A percentile compares a stretch with the other conserved stretches of the same genome.
Evolutionary conservation across 2,329 filamentous ascomycete species (phyloP).

Genomic region (Scytalidium sp.): DNA sequence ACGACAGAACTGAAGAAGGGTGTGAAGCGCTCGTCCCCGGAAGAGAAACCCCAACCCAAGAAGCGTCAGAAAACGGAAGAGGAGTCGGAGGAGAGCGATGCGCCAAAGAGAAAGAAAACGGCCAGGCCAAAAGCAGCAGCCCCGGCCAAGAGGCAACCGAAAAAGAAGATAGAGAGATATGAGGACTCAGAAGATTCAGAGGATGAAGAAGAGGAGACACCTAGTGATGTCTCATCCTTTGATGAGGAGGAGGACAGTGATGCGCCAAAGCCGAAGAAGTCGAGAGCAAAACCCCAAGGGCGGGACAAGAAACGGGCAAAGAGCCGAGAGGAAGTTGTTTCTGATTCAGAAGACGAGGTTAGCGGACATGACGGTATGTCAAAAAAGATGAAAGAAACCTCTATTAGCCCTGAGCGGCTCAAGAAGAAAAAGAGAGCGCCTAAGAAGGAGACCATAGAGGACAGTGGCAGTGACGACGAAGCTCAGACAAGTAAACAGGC

Average conservation of each 20-base stretch:
- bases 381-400: conserved; percentile 4
- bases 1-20: conserved; percentile 21
- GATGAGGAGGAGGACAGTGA: conserved; percentile 17
- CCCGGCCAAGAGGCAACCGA: conserved; percentile 20
- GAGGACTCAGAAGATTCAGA: conserved; percentile 15
- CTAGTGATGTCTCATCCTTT: conserved; percentile 10
- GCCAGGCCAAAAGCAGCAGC: conserved; percentile 22
- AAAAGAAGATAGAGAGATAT: conserved; percentile 19
- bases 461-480: conserved; percentile 20
- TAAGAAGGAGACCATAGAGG: conserved; percentile 15
- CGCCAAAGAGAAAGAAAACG: conserved; percentile 40
- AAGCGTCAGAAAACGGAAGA: conserved; percentile 27
- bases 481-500: conserved; percentile 10
- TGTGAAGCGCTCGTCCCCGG: conserved; percentile 34
- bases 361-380: conserved; percentile 9
- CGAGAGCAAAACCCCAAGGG: conserved; percentile 12
- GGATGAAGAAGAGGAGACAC: conserved; percentile 9
- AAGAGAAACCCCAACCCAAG: conserved; percentile 32
- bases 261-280: conserved; percentile 21
- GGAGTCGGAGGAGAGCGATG: conserved; percentile 11
- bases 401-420: conserved; percentile 4
- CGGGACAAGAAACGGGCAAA: conserved; percentile 1
- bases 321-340: conserved; percentile 2
- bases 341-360: conserved; percentile 1
- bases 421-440: conserved; percentile 4